Base-by-base conservation (phyloP, 225 moss, liverwort and hornwort genomes). In the Sphagnum tenellum region DNA sequence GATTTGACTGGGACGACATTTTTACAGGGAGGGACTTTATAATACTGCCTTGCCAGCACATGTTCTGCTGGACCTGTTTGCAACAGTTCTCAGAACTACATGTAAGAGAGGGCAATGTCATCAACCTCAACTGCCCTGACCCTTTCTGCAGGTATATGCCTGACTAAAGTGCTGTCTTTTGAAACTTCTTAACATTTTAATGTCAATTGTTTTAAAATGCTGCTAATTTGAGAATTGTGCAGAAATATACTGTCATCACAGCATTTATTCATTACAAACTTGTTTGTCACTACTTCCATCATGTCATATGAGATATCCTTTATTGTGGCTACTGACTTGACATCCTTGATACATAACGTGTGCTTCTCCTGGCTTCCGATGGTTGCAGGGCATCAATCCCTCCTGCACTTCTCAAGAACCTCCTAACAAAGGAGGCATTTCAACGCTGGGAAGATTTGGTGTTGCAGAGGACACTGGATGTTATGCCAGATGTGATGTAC, bases 401-500 rank as follows among this genome's bases (percentile, higher is more conserved):
- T 44, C 69, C 79, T 4, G 77, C 65, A 11, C 45, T 88, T 3
- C 69, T 90, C 3, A 83, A 82, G 70, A 69, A 90, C 47, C 67
- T 88, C 45, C 73, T 90, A 3, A 79, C 70, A 53, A 76, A 82
- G 65, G 85, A 74, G 50, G 61, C 76, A 46, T 90, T 90, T 55
- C 68, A 75, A 55, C 71, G 88, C 50, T 90, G 90, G 90, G 90
- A 90, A 5, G 72, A 74, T 3, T 73, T 90, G 49, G 70, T 88
- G 63, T 64, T 90, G 46, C 85, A 85, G 54, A 83, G 82, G 52
- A 80, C 91, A 3, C 59, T 91, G 46, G 86, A 91, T 72, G 72
- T 82, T 45, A 91, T 91, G 91, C 48, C 77, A 47, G 91, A 91
- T 71, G 84, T 91, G 64, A 75, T 84, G 45, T 87, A 91, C 59